Evolutionary conservation across 176 grass and related monocot genomes (phyloP), one percentile per base, ranked within the genome.

Genomic region (Juncus inflexus): DNA sequence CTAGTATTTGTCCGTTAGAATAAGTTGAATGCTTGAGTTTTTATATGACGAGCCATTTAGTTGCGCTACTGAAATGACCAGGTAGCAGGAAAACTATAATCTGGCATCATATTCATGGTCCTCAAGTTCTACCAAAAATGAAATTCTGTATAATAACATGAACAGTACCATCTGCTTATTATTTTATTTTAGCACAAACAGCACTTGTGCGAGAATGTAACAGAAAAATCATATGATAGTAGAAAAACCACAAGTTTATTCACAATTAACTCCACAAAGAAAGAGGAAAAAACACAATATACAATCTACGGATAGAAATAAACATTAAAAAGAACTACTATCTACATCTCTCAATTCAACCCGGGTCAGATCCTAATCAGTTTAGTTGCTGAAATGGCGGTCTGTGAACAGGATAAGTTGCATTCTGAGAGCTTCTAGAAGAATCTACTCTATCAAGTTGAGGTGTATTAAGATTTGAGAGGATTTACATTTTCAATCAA

Each of bases 161-260:
- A 81, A 90, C 82, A 62, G 87, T 83, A 76, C 84, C 87, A 83
- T 90, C 91, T 78, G 84, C 87, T 83, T 86, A 96, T 80, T 96
- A 81, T 66, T 96, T 96, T 51, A 90, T 83, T 72, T 87, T 96
- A 72, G 90, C 91, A 61, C 87, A 96, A 70, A 90, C 72, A 15
- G 87, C 87, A 71, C 74, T 54, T 1, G 84, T 87, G 66, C 91
- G 90, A 13, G 91, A 85, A 69, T 90, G 81, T 57, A 96, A 78
- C 50, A 84, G 79, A 36, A 90, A 55, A 76, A 84, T 83, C 55
- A 96, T 61, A 86, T 96, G 72, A 4, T 38, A 65, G 65, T 28
- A 28, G 19, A 28, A 28, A 28, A 28, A 28, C 19, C 19, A 28
- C 19, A 28, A 28, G 19, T 28, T 28, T 28, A 42, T 69, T 69